These are phyloP conservation scores for Euphorbia tirucalli DNA, from an alignment of 345 rosid genomes.

Conservation along the genomic window DNA sequence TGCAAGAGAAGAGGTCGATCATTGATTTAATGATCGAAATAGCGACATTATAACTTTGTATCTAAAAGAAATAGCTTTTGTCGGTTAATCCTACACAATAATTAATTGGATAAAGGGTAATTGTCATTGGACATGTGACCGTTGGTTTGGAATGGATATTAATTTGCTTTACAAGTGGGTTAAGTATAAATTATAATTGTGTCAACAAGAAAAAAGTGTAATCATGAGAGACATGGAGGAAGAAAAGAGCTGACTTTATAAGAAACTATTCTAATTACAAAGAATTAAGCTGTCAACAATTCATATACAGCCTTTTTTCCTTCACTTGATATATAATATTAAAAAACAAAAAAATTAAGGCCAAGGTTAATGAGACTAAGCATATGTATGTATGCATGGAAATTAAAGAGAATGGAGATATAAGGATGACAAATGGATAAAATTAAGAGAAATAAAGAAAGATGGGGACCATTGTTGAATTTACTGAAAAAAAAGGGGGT, in stretches of 20 bases:
- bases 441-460: no score
- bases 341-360: no score
- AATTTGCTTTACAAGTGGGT: constrained; percentile 7
- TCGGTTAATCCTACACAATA: constrained; percentile 6
- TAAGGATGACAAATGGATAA: no score
- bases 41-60: not conserved
- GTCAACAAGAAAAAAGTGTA: constrained; percentile 14
- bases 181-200: constrained; percentile 13
- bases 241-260: constrained; percentile 8
- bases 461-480: constrained; percentile 30
- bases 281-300: not conserved
- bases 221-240: constrained; percentile 5
- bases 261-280: not conserved
- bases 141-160: constrained; percentile 24
- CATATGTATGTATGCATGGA: constrained; percentile 9
- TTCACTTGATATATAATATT: not conserved
- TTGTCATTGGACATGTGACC: constrained; percentile 21
- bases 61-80: not conserved
- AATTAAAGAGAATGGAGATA: no score
- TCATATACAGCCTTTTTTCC: constrained; percentile 14
- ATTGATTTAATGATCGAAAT: not conserved
- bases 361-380: not conserved
- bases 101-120: not conserved
- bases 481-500: constrained; percentile 30
- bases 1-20: not conserved